A percentile compares a stretch with the other conserved stretches of the same genome.
These are phyloP conservation scores for Picea mariana DNA, from an alignment of 83 land plant species.

Conservation along the genomic window DNA sequence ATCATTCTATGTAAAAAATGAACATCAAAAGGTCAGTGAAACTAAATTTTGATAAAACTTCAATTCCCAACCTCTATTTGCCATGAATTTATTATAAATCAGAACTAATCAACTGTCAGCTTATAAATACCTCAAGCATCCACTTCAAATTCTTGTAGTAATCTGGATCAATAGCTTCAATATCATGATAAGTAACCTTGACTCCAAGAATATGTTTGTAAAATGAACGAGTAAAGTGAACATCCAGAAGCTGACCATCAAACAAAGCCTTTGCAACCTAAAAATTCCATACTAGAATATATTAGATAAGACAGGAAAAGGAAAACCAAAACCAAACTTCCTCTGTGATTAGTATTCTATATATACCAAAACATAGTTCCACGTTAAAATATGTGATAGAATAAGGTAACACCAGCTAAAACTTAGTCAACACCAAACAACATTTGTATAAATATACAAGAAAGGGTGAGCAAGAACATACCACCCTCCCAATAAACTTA, in stretches of 20 bases:
- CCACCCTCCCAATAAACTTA: slow-evolving; percentile 99
- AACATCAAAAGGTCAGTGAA: neutral
- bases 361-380: neutral
- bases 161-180: slow-evolving; percentile 99
- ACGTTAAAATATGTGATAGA: neutral
- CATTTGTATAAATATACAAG: neutral
- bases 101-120: neutral
- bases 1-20: slow-evolving; percentile 69
- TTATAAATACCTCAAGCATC: slow-evolving; percentile 90
- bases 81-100: neutral
- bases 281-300: slow-evolving; percentile 4
- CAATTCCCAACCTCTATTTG: neutral
- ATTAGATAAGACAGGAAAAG: neutral
- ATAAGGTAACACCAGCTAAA: neutral
- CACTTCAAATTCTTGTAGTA: slow-evolving; percentile 95
- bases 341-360: neutral
- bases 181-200: slow-evolving; percentile 98
- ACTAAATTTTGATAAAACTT: neutral
- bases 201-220: slow-evolving; percentile 97
- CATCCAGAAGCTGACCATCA: slow-evolving; percentile 98
- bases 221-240: slow-evolving; percentile 97
- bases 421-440: neutral
- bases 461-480: slow-evolving; percentile 31
- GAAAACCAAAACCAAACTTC: neutral
- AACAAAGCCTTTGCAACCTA: slow-evolving; percentile 98